Base-by-base conservation (phyloP, 2,329 filamentous ascomycete species). In the Neocatenulostroma microsporum region DNA sequence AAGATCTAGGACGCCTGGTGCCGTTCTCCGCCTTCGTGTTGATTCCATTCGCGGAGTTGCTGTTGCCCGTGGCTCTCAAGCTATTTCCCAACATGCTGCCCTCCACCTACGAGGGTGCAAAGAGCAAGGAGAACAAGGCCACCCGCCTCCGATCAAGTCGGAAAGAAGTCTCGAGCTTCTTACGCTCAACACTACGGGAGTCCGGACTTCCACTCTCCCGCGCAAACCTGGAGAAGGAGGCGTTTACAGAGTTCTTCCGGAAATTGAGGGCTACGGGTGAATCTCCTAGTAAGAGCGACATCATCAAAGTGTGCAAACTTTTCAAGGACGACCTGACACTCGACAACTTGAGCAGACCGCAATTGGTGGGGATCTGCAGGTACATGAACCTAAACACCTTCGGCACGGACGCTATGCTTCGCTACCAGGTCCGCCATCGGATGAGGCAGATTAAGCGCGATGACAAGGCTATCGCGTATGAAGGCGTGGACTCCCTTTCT, bases 401-500 rank as follows among this genome's bases (percentile, higher is more conserved):
- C 54, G 91, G 91, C 48, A 96, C 91, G 15, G 91, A 98, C 64
- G 85, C 87, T 62, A 94, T 98, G 83, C 80, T 98, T 34, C 84
- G 91, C 37, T 98, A 98, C 67, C 87, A 94, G 61, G 79, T 98
- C 54, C 85, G 91, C 40, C 88, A 96, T 66, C 84, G 89, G 45
- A 98, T 98, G 91, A 80, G 89, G 53, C 91, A 98, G 66, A 96
- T 96, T 72, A 98, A 98, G 78, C 82, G 89, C 46, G 91, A 98
- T 57, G 91, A 98, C 66, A 81, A 80, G 49, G 87, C 88, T 46
- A 98, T 98, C 58, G 83, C 79, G 60, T 94, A 82, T 57, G 91
- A 98, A 64, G 88, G 91, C 21, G 82, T 98, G 20, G 87, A 94
- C 42, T 88, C 82, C 36, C 75, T 98, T 35, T 93, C 87, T n/a